These are phyloP conservation scores for Podospora anserina DNA, from an alignment of 495 filamentous ascomycete genomes.

Conservation along the genomic window DNA sequence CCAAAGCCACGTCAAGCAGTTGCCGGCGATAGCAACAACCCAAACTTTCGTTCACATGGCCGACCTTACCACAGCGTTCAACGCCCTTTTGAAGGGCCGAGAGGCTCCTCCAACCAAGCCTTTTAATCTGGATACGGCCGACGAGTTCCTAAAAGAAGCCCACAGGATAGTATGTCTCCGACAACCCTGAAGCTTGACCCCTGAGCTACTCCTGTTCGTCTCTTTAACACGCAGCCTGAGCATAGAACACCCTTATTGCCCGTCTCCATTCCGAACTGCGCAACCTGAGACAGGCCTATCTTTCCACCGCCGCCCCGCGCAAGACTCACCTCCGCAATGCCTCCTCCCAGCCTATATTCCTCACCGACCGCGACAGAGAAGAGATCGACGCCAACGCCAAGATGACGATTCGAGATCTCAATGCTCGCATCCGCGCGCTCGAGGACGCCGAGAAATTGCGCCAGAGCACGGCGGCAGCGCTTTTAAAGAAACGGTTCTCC, in stretches of 20 bases:
- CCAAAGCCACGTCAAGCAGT: neutral
- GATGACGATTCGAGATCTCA: conserved; percentile 75
- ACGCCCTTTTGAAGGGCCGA: conserved; percentile 60
- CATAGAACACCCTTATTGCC: conserved; percentile 72
- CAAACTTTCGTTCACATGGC: conserved; percentile 45
- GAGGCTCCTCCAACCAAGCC: conserved; percentile 43
- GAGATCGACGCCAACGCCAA: conserved; percentile 82
- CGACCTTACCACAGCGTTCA: conserved; percentile 70
- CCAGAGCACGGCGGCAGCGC: conserved; percentile 61
- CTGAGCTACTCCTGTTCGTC: neutral
- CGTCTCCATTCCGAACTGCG: conserved; percentile 74
- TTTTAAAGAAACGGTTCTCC: conserved; percentile 68
- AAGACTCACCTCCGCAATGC: conserved; percentile 42
- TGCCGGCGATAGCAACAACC: neutral
- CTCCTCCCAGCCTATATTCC: conserved; percentile 39
- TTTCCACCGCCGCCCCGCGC: conserved; percentile 63
- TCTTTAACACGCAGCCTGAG: neutral
- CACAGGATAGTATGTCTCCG: conserved; percentile 73
- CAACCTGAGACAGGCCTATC: conserved; percentile 83
- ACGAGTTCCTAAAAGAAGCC: conserved; percentile 94
- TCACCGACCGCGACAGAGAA: conserved; percentile 69
- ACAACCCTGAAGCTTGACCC: neutral
- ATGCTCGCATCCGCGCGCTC: conserved; percentile 69
- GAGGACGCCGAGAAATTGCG: conserved; percentile 79
- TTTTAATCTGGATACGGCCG: conserved; percentile 53